Conservation (phyloP, 208 protist genomes). For the Trichomonas vaginalis region DNA sequence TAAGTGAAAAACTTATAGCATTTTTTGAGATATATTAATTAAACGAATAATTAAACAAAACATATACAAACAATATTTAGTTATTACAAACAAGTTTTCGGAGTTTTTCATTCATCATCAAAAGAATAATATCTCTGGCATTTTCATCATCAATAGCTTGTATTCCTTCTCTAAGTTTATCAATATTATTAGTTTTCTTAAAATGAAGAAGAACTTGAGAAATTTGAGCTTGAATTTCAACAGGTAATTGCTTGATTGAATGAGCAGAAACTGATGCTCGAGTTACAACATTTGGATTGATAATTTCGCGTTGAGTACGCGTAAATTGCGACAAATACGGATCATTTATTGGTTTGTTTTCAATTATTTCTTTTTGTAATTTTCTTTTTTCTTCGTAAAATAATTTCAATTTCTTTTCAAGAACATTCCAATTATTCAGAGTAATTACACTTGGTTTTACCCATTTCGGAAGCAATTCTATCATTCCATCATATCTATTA, state of each 20-base stretch:
- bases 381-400: background rate
- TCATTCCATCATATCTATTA: slow-evolving; percentile 25
- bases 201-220: background rate
- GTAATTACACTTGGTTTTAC: background rate
- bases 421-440: background rate
- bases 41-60: too few species aligned
- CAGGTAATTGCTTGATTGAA: background rate
- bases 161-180: background rate
- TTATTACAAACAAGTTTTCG: too few species aligned
- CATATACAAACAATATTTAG: too few species aligned
- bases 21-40: too few species aligned
- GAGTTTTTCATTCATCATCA: background rate
- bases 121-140: background rate
- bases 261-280: background rate
- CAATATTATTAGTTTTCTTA: background rate
- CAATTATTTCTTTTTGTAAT: background rate
- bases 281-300: background rate
- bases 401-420: background rate
- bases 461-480: background rate
- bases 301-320: background rate
- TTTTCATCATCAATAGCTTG: background rate
- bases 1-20: too few species aligned
- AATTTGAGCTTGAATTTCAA: background rate
- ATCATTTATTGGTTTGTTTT: background rate
- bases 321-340: background rate